Evolutionary conservation across 2,329 filamentous ascomycete species (phyloP).

Genomic region (Tympanopsis confertula): DNA sequence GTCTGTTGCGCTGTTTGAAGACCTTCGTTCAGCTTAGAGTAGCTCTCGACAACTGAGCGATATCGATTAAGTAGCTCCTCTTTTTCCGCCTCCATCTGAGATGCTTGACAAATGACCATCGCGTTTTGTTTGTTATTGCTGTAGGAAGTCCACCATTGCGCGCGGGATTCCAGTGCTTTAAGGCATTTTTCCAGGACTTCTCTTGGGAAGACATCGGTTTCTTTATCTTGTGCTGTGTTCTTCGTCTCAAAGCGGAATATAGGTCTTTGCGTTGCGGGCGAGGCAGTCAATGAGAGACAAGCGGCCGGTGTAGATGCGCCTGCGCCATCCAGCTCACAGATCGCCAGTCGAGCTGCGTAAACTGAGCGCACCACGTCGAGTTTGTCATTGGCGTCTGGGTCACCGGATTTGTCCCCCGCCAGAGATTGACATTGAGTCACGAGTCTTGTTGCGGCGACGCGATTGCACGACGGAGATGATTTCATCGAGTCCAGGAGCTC

Average conservation of each 20-base stretch:
- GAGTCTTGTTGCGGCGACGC: not conserved
- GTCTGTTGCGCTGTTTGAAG: not conserved
- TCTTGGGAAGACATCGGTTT: not conserved
- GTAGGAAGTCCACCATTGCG: slow-evolving; percentile 51
- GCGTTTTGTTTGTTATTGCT: slow-evolving; percentile 47
- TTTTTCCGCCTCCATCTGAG: slow-evolving; percentile 38
- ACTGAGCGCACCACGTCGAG: slow-evolving; percentile 34
- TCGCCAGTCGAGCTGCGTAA: slow-evolving; percentile 45
- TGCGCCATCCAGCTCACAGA: slow-evolving; percentile 43
- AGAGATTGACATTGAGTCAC: not conserved
- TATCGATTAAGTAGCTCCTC: not conserved
- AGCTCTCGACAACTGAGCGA: not conserved
- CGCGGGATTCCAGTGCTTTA: slow-evolving; percentile 31
- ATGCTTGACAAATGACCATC: slow-evolving; percentile 43
- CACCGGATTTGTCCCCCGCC: slow-evolving; percentile 1
- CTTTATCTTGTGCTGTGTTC: not conserved
- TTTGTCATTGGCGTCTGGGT: slow-evolving; percentile 11
- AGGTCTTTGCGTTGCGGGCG: slow-evolving; percentile 13
- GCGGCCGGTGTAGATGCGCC: slow-evolving; percentile 29
- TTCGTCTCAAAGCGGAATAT: not conserved
- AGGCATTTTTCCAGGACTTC: slow-evolving; percentile 31
- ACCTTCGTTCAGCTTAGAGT: not conserved
- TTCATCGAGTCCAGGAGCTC: not conserved
- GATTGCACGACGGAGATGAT: not conserved
- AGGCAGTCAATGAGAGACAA: slow-evolving; percentile 33